These are phyloP conservation scores for Geotrichum armillariae DNA, from an alignment of 1,139 yeast genomes.

Conservation along the genomic window DNA sequence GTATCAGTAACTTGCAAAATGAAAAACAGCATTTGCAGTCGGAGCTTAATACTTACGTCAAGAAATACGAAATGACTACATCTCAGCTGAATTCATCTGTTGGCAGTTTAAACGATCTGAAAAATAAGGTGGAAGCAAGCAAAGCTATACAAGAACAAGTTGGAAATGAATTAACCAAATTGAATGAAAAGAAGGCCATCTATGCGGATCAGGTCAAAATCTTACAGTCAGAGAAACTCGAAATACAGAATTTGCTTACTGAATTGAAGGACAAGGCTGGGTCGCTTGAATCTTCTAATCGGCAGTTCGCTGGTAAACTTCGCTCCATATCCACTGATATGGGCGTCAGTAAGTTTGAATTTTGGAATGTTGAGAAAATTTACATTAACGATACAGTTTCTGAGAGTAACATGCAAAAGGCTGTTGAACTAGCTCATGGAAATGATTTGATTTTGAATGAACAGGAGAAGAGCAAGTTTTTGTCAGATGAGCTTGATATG, in stretches of 20 bases:
- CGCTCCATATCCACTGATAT: constrained; percentile 1
- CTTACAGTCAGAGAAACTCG: constrained; percentile 5
- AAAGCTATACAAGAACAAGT: constrained; percentile 11
- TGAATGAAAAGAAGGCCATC: constrained; percentile 6
- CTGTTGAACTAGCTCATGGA: neutral
- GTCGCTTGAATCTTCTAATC: neutral
- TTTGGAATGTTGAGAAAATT: no score
- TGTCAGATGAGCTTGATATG: constrained; percentile 9
- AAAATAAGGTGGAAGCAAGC: constrained; percentile 1
- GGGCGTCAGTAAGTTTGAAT: constrained; percentile 10
- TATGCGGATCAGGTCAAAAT: constrained; percentile 5
- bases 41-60: constrained; percentile 12
- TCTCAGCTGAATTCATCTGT: constrained; percentile 8
- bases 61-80: constrained; percentile 12
- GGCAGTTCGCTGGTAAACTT: neutral
- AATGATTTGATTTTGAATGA: constrained; percentile 5
- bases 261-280: neutral
- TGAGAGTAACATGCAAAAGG: constrained; percentile 5
- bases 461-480: constrained; percentile 1
- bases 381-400: constrained; percentile 7
- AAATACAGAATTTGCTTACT: neutral
- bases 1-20: constrained; percentile 11
- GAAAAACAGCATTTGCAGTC: constrained; percentile 18
- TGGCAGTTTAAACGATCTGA: constrained; percentile 4
- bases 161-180: constrained; percentile 9